Base-by-base conservation (phyloP, 176 grass and related monocot genomes). In the Eleusine indica region DNA sequence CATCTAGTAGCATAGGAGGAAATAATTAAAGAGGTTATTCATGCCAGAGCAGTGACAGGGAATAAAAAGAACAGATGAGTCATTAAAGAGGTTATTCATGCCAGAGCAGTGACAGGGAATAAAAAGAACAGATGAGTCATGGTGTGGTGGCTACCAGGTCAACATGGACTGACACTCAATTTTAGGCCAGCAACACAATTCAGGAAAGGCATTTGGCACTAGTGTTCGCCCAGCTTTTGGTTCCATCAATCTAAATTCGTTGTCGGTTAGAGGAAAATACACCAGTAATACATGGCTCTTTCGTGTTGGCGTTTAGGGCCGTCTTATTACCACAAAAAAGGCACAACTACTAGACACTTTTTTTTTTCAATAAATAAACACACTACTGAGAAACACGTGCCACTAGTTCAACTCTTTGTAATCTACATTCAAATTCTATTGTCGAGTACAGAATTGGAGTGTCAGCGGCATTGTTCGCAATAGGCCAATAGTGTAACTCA, bases 361-460 rank as follows among this genome's bases (percentile, higher is more conserved):
- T 1, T 1, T 25, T 11, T 43, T 58, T 25, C 47, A 60, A 57
- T 21, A 1, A 9, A 56, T 22, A 78, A 54, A 46, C 58, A 66
- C 17, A 64, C 18, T 25, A 47, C n/a, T 66, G 30, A 19, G 58
- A 74, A 88, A 58, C 35, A 68, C 42, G 61, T 25, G 60, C 41
- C 19, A 3, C 46, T 65, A 29, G 21, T 22, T 77, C 53, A 72
- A 66, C 39, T 30, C 40, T 77, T 71, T 77, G 25, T 18, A 71
- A 41, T 71, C 46, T 47, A 53, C 25, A 83, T 22, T 35, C 32
- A 35, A 35, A 35, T 35, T 35, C 32, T 80, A 76, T 65, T 76
- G 38, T 35, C 19, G 28, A 76, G 47, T 29, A 72, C 11, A 51
- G 41, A 76, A 81, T 62, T 37, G 17, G 30, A 70, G 16, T 42